Percentiles rank a stretch among this genome's conserved stretches.
phyloP scores from a whole-genome alignment of 805 yeast species.

The Suhomyces sp. region DNA sequence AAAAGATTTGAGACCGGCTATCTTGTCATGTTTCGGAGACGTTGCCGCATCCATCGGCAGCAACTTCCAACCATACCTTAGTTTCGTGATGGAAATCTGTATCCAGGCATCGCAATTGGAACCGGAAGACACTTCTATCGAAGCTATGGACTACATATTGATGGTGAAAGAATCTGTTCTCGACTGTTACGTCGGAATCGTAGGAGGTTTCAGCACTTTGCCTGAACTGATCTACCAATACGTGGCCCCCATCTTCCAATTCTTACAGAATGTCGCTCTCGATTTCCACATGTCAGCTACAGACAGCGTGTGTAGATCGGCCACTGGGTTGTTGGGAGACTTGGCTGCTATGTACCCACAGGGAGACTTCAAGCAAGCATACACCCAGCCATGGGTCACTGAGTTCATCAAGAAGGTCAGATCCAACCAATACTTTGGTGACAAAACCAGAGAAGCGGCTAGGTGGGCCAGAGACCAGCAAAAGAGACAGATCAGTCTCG shows the following conservation, averaged over 20 bases:
- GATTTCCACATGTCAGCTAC: constrained; percentile 59
- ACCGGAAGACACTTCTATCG: constrained; percentile 67
- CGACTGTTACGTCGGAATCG: constrained; percentile 93
- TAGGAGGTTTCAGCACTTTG: constrained; percentile 75
- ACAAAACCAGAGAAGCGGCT: constrained; percentile 83
- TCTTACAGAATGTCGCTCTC: constrained; percentile 55
- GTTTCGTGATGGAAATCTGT: constrained; percentile 77
- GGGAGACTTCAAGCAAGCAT: constrained; percentile 68
- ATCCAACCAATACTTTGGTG: constrained; percentile 55
- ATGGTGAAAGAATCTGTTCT: constrained; percentile 82
- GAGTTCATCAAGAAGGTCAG: constrained; percentile 74
- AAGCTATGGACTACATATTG: constrained; percentile 71
- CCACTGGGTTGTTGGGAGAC: constrained; percentile 91
- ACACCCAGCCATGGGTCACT: constrained; percentile 73
- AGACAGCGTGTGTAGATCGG: constrained; percentile 75
- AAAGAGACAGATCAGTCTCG: constrained; percentile 34
- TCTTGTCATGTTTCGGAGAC: constrained; percentile 93
- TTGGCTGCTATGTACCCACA: constrained; percentile 80
- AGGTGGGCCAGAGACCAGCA: constrained; percentile 95
- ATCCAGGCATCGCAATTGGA: constrained; percentile 58
- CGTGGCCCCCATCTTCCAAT: constrained; percentile 66
- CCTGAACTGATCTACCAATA: constrained; percentile 66
- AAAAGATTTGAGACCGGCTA: constrained; percentile 81
- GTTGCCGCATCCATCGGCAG: constrained; percentile 85
- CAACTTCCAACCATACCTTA: constrained; percentile 71